These are phyloP conservation scores for Candida ponderosae DNA, from an alignment of 805 yeast species.

Conservation along the genomic window DNA sequence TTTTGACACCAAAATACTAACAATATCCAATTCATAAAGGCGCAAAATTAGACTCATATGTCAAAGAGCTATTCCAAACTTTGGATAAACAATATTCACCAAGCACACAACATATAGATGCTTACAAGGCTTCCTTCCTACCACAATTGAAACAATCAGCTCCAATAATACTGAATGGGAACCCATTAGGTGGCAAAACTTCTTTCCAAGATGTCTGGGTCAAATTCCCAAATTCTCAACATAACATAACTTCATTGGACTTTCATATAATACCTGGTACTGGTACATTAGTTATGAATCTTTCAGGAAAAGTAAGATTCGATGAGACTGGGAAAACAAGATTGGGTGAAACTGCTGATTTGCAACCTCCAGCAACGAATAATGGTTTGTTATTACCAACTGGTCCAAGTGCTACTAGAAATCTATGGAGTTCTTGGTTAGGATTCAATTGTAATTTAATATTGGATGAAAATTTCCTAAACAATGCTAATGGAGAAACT, in stretches of 20 bases:
- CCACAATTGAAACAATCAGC: constrained; percentile 44
- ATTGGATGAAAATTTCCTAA: constrained; percentile 42
- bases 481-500: constrained; percentile 32
- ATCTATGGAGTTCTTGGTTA: constrained; percentile 63
- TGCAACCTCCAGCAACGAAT: constrained; percentile 14
- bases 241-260: constrained; percentile 56
- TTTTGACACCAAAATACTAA: not conserved
- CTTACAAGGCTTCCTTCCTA: constrained; percentile 17
- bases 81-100: constrained; percentile 15
- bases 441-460: constrained; percentile 58
- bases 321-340: constrained; percentile 70
- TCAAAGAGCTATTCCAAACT: constrained; percentile 17
- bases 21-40: constrained; percentile 1
- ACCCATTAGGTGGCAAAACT: constrained; percentile 42
- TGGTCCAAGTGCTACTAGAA: constrained; percentile 24
- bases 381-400: constrained; percentile 3
- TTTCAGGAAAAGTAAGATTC: constrained; percentile 55
- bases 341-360: constrained; percentile 55
- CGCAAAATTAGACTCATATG: constrained; percentile 11
- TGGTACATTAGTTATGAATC: constrained; percentile 40
- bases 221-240: constrained; percentile 50
- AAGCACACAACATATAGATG: constrained; percentile 8
- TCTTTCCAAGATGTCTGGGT: constrained; percentile 56
- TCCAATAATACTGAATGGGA: constrained; percentile 52
- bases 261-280: constrained; percentile 64